Conservation (phyloP, 768 basidiomycete species). For the Leccinum rimulosum region DNA sequence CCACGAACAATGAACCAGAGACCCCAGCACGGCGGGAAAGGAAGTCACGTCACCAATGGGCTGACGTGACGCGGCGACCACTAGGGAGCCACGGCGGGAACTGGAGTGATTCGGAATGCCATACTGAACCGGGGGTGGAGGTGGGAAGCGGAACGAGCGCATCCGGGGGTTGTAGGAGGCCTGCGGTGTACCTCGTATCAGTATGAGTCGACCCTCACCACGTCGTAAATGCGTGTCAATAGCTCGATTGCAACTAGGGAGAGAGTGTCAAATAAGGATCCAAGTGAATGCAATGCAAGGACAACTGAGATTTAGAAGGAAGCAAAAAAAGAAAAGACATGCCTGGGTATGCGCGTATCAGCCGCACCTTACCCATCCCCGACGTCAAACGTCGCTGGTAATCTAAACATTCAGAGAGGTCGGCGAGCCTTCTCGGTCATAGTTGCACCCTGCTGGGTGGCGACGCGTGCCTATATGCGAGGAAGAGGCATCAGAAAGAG, state of each 20-base stretch:
- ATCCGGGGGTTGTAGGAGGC: too few relatives aligned
- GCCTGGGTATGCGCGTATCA: constrained; percentile 2
- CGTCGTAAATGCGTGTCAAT: background rate
- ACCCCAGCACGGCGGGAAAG: too few relatives aligned
- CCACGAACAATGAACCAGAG: constrained; percentile 6
- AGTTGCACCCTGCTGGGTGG: constrained; percentile 17
- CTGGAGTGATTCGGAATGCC: too few relatives aligned
- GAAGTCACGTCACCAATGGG: too few relatives aligned
- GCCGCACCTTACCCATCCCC: background rate
- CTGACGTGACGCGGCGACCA: too few relatives aligned
- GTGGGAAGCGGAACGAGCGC: too few relatives aligned
- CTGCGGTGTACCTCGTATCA: too few relatives aligned
- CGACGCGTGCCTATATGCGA: constrained; percentile 15
- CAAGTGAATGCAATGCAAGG: constrained; percentile 17
- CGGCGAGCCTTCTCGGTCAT: constrained; percentile 31
- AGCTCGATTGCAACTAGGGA: background rate
- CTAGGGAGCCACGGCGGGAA: too few relatives aligned
- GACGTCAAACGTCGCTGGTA: background rate
- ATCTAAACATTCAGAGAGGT: constrained; percentile 19
- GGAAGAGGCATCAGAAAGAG: background rate
- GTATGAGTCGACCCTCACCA: background rate
- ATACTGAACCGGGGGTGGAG: too few relatives aligned
- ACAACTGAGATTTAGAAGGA: constrained; percentile 7
- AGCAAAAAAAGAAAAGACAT: background rate
- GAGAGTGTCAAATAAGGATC: constrained; percentile 13